A percentile compares a stretch with the other conserved stretches of the same genome.
These are phyloP conservation scores for Hippophae gyantsensis DNA, from an alignment of 306 rosid genomes.

Conservation along the genomic window DNA sequence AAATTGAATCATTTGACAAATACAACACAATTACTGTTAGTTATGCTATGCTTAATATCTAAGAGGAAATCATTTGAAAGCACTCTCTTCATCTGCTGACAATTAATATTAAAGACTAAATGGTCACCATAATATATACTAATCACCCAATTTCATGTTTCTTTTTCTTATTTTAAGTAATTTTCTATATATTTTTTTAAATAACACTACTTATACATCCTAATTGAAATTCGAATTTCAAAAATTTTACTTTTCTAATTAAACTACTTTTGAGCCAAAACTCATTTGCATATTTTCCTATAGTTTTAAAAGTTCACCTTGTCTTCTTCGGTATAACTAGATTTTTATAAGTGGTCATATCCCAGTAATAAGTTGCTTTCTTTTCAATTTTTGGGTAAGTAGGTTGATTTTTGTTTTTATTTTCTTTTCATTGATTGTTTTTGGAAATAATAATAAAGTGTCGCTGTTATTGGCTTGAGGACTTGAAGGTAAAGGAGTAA, in stretches of 20 bases:
- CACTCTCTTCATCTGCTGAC: conserved; percentile 22
- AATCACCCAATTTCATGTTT: too few species aligned
- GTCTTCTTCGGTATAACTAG: conserved; percentile 25
- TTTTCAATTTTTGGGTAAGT: conserved; percentile 28
- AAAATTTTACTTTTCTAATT: too few species aligned
- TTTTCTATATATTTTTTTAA: too few species aligned
- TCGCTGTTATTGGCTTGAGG: conserved; percentile 11
- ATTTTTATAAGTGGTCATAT: neutral
- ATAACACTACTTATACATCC: too few species aligned
- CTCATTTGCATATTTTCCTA: too few species aligned
- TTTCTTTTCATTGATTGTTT: conserved; percentile 28
- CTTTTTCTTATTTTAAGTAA: too few species aligned
- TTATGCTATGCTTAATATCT: conserved; percentile 27
- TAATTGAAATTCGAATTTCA: too few species aligned
- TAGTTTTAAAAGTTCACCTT: neutral
- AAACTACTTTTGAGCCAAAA: too few species aligned
- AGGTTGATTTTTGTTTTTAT: conserved; percentile 8
- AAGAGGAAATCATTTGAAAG: conserved; percentile 30
- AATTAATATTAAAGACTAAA: conserved; percentile 16
- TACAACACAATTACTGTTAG: conserved; percentile 15
- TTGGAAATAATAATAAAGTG: conserved; percentile 23
- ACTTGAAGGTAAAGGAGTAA: conserved; percentile 19
- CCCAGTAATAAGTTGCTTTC: conserved; percentile 30
- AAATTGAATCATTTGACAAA: conserved; percentile 16
- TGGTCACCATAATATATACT: conserved; percentile 10